phyloP scores from a whole-genome alignment of 345 rosid species.

The Kandelia obovata region DNA sequence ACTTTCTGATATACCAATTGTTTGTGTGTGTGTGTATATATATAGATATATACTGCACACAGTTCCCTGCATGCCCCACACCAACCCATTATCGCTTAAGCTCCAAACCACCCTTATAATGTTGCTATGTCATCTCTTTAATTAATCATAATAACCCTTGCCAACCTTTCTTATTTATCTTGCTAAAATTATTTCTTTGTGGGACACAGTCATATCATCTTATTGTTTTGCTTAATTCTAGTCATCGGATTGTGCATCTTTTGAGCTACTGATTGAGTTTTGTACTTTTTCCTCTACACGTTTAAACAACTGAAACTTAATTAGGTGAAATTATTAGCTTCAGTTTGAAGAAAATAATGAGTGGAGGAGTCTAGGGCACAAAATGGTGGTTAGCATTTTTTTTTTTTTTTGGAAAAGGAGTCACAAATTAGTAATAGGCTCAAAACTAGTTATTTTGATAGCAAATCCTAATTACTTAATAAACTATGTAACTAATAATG shows the following conservation, averaged over 20 bases:
- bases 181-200: neutral
- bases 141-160: conserved; percentile 19
- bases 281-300: conserved; percentile 4
- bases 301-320: neutral
- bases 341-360: conserved; percentile 4
- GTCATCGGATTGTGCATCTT: conserved; percentile 7
- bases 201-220: neutral
- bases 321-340: conserved; percentile 4
- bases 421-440: too few relatives aligned
- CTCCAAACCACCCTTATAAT: conserved; percentile 54
- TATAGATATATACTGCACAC: neutral
- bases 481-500: too few relatives aligned
- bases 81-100: conserved; percentile 55
- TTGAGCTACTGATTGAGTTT: neutral
- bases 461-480: too few relatives aligned
- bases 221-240: neutral
- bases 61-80: conserved; percentile 18
- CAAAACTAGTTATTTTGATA: too few relatives aligned
- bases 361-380: neutral
- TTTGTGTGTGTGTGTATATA: too few relatives aligned
- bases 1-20: neutral
- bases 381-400: conserved; percentile 15
- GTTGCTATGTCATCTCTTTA: conserved; percentile 38
- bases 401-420: neutral
- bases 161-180: neutral